These are phyloP conservation scores for Botrytis sinoallii DNA, from an alignment of 2,329 filamentous ascomycete species.

Conservation along the genomic window DNA sequence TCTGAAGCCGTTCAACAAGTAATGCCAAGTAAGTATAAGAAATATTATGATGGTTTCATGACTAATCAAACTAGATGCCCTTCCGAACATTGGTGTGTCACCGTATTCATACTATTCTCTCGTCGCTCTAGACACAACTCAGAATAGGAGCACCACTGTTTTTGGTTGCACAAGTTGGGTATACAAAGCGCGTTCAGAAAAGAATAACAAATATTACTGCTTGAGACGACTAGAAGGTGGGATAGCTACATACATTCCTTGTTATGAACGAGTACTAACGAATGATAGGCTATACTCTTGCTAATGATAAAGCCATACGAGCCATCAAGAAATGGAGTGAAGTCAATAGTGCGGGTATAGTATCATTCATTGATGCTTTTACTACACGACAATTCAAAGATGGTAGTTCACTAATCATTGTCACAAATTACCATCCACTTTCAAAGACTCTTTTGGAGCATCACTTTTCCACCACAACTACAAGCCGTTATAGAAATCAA, in stretches of 20 bases:
- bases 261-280: neutral
- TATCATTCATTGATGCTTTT: conserved; percentile 87
- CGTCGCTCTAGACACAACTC: conserved; percentile 79
- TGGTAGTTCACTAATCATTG: conserved; percentile 81
- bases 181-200: conserved; percentile 88
- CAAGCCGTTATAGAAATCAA: conserved; percentile 40
- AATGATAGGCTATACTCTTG: conserved; percentile 70
- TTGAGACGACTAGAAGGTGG: conserved; percentile 78
- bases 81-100: conserved; percentile 54
- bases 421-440: conserved; percentile 88
- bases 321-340: conserved; percentile 87
- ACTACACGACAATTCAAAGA: conserved; percentile 91
- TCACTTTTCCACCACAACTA: conserved; percentile 52
- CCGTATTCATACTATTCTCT: conserved; percentile 91
- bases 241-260: conserved; percentile 16
- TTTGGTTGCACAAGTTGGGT: conserved; percentile 93
- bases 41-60: neutral
- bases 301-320: conserved; percentile 83
- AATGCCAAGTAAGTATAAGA: conserved; percentile 61
- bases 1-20: conserved; percentile 81
- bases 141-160: conserved; percentile 71
- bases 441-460: conserved; percentile 86
- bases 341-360: conserved; percentile 75
- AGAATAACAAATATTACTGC: conserved; percentile 85
- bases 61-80: conserved; percentile 39